A percentile compares a stretch with the other conserved stretches of the same genome.
Evolutionary conservation across 495 filamentous ascomycete species (phyloP).

Genomic region (Rostrohypoxylon terebratum): DNA sequence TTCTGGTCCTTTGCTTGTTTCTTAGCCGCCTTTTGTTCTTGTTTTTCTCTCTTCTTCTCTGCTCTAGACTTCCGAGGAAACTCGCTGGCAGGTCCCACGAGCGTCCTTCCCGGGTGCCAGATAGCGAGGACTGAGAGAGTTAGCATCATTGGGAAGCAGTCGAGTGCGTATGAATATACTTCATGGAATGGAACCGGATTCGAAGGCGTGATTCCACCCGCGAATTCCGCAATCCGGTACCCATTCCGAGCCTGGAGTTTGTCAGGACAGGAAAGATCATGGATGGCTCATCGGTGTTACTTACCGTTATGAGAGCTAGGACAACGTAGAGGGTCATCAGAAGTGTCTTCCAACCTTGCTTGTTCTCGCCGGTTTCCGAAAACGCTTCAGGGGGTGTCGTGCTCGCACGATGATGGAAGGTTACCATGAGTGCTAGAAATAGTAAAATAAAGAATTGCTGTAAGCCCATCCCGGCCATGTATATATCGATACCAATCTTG

Average conservation of each 20-base stretch:
- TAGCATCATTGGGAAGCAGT: slow-evolving; percentile 69
- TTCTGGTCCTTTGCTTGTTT: background rate
- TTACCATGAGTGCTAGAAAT: slow-evolving; percentile 61
- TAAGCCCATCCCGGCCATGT: slow-evolving; percentile 70
- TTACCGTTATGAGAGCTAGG: slow-evolving; percentile 64
- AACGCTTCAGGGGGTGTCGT: slow-evolving; percentile 8
- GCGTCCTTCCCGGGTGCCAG: slow-evolving; percentile 64
- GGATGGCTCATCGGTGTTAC: slow-evolving; percentile 31
- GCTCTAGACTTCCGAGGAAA: slow-evolving; percentile 50
- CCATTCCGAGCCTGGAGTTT: slow-evolving; percentile 63
- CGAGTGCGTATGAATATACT: slow-evolving; percentile 65
- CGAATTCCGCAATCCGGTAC: slow-evolving; percentile 69
- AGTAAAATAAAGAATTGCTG: slow-evolving; percentile 70
- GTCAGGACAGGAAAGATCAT: background rate
- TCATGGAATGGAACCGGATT: slow-evolving; percentile 66
- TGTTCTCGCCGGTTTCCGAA: slow-evolving; percentile 5
- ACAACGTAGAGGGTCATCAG: slow-evolving; percentile 64
- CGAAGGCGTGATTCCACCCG: slow-evolving; percentile 49
- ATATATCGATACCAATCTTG: slow-evolving; percentile 65
- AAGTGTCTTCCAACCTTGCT: slow-evolving; percentile 56
- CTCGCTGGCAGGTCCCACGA: slow-evolving; percentile 59
- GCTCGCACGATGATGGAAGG: slow-evolving; percentile 60
- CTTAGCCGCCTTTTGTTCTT: slow-evolving; percentile 38
- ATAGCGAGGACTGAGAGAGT: slow-evolving; percentile 61
- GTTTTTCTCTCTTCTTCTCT: slow-evolving; percentile 53